A percentile compares a stretch with the other conserved stretches of the same genome.
Evolutionary conservation across 108 stramenopile genomes (phyloP).

Genomic region (Pelagomonas calceolata): DNA sequence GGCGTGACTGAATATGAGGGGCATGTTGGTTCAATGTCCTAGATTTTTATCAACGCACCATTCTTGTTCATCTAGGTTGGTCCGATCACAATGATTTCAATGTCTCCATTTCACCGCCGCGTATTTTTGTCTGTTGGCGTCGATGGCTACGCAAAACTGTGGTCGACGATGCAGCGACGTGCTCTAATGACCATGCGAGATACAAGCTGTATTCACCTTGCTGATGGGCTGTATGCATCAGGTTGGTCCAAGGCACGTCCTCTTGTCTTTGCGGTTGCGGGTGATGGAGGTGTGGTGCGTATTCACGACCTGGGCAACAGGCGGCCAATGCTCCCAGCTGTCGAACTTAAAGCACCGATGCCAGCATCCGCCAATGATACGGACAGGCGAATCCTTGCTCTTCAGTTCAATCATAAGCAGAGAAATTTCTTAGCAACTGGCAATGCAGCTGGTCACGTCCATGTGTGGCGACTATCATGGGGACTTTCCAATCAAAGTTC

Average conservation of each 20-base stretch:
- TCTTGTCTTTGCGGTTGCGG: not conserved
- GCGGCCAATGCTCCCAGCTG: not conserved
- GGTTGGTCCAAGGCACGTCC: not conserved
- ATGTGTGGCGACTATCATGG: not conserved
- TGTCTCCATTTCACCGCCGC: slow-evolving; percentile 25
- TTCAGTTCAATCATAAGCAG: not conserved
- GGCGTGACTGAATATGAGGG: slow-evolving; percentile 3
- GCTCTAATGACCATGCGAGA: not conserved
- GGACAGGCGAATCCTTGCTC: not conserved
- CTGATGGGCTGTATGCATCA: not conserved
- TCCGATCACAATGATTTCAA: slow-evolving; percentile 23
- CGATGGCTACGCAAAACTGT: not conserved
- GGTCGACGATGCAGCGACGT: not conserved
- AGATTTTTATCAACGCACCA: no score
- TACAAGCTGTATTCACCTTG: not conserved
- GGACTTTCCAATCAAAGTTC: not conserved
- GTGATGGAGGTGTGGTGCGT: not conserved
- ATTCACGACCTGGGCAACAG: not conserved
- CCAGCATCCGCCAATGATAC: not conserved
- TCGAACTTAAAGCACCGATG: not conserved
- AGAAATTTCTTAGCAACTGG: not conserved
- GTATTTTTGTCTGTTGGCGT: not conserved
- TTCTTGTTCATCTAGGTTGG: not conserved
- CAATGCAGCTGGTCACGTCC: not conserved
- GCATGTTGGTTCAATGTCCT: slow-evolving; percentile 1